phyloP scores from a whole-genome alignment of 345 rosid genomes.

The Cardiospermum halicacabum region DNA sequence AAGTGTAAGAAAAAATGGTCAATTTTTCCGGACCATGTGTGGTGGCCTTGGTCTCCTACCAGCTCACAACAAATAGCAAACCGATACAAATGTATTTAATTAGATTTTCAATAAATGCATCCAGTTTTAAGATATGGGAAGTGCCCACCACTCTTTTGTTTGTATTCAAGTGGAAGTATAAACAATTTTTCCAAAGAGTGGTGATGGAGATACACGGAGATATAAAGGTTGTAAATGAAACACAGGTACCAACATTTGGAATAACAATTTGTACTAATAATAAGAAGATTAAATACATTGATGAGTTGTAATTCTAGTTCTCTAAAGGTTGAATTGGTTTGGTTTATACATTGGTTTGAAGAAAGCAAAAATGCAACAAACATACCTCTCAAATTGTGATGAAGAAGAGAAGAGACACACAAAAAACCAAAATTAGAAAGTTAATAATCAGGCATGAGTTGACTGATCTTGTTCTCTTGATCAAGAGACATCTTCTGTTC shows the following conservation, averaged over 20 bases:
- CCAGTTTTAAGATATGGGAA: constrained; percentile 8
- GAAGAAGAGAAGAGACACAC: no score
- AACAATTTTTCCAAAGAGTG: constrained; percentile 9
- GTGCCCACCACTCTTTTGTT: constrained; percentile 17
- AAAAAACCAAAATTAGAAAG: no score
- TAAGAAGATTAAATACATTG: constrained; percentile 1
- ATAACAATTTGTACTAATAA: constrained; percentile 5
- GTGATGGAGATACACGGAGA: background rate
- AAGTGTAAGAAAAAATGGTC: no score
- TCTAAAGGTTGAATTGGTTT: constrained; percentile 20
- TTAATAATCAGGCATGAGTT: constrained; percentile 73
- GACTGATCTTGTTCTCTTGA: constrained; percentile 60
- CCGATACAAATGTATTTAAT: constrained; percentile 9
- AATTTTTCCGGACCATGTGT: constrained; percentile 5
- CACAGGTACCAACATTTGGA: background rate
- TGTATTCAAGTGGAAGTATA: constrained; percentile 2
- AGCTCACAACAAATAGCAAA: constrained; percentile 15
- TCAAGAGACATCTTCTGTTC: constrained; percentile 63
- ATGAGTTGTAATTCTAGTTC: background rate
- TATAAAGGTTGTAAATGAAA: background rate
- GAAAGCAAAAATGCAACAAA: constrained; percentile 2
- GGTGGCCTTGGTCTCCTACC: constrained; percentile 19
- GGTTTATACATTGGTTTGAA: constrained; percentile 20
- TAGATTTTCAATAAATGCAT: constrained; percentile 16
- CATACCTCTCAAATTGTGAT: constrained; percentile 18